phyloP scores from a whole-genome alignment of 176 grass and related monocot genomes.

The Guadua angustifolia region DNA sequence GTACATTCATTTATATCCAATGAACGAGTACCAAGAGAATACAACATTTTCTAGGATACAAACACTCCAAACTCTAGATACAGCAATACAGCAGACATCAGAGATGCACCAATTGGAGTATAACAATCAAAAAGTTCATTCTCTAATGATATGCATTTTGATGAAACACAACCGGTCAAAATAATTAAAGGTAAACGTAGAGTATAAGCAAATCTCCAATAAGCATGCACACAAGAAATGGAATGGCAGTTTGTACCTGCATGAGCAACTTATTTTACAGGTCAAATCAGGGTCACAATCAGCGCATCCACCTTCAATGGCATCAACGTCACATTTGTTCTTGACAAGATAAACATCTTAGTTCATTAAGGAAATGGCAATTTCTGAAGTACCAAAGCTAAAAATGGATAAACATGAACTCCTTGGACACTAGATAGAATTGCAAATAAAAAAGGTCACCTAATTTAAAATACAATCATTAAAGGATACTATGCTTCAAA shows the following conservation, averaged over 20 bases:
- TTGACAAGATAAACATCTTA: constrained; percentile 91
- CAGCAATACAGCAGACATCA: not conserved
- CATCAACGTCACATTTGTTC: constrained; percentile 56
- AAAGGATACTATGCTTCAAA: constrained; percentile 87
- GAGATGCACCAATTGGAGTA: constrained; percentile 12
- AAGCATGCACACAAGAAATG: not conserved
- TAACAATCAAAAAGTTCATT: not conserved
- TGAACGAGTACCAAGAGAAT: not conserved
- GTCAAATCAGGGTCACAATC: constrained; percentile 63
- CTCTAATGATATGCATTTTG: not conserved
- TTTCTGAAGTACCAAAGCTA: constrained; percentile 15
- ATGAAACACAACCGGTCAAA: not conserved
- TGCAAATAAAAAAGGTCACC: not conserved
- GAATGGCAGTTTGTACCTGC: constrained; percentile 61
- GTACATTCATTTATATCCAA: constrained; percentile 18
- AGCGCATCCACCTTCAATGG: constrained; percentile 65
- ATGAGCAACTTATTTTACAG: constrained; percentile 76
- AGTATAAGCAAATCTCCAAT: not conserved
- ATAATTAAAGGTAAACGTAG: not conserved
- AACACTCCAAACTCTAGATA: not conserved
- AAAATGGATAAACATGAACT: not conserved
- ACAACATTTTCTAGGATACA: constrained; percentile 12
- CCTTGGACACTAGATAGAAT: not conserved
- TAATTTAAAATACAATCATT: not conserved
- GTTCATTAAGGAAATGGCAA: constrained; percentile 29